Conservation (phyloP, 768 basidiomycete species). For the Tulasnella calospora region DNA sequence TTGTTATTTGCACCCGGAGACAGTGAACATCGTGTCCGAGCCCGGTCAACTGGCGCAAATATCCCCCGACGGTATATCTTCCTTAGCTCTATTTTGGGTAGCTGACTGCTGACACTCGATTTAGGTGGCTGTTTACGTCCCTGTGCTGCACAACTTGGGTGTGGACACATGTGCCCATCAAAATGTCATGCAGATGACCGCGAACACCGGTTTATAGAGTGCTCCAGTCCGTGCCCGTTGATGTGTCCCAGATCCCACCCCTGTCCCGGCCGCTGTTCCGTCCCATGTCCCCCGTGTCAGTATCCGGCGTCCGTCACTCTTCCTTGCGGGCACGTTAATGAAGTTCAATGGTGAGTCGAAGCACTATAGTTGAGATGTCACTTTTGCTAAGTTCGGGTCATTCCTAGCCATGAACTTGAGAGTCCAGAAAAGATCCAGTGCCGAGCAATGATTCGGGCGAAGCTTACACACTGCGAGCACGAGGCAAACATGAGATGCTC, state of each 20-base stretch:
- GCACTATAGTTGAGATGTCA: too few species aligned
- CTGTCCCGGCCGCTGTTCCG: constrained; percentile 50
- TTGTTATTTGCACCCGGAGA: constrained; percentile 51
- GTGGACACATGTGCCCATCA: constrained; percentile 62
- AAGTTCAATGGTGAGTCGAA: constrained; percentile 5
- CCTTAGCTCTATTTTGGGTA: not conserved
- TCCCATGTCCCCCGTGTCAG: constrained; percentile 50
- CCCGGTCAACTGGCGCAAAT: constrained; percentile 50
- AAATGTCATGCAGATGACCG: constrained; percentile 63
- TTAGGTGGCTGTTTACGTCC: constrained; percentile 59
- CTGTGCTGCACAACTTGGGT: constrained; percentile 50
- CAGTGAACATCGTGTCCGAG: constrained; percentile 40
- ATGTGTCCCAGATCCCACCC: constrained; percentile 57
- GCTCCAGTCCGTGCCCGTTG: constrained; percentile 47
- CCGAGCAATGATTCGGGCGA: constrained; percentile 41
- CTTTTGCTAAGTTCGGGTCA: not conserved
- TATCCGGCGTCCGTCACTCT: constrained; percentile 47
- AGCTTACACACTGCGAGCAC: constrained; percentile 54
- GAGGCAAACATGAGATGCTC: constrained; percentile 46
- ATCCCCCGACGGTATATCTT: constrained; percentile 52
- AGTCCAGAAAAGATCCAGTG: constrained; percentile 46
- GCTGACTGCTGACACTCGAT: not conserved
- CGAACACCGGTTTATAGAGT: constrained; percentile 47
- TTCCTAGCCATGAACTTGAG: constrained; percentile 45
- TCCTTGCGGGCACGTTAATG: constrained; percentile 45